Conservation (phyloP, 2,329 filamentous ascomycete species). For the Massarina eburnea region DNA sequence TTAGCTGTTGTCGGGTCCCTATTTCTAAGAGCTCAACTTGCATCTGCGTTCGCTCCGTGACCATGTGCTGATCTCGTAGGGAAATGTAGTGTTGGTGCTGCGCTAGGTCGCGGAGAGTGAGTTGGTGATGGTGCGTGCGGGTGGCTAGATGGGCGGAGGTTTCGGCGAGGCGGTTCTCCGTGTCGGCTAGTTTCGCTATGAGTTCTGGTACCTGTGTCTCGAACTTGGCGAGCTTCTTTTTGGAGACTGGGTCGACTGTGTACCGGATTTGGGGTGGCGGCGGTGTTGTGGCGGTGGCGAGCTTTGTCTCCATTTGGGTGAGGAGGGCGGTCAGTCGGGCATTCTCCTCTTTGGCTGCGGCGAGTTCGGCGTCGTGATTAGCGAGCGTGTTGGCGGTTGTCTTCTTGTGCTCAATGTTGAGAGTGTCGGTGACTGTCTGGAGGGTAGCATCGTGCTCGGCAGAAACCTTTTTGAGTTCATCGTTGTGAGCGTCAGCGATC, state of each 20-base stretch:
- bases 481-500: not conserved
- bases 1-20: not conserved
- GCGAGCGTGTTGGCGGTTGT: too few species aligned
- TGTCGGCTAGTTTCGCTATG: not conserved
- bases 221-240: not conserved
- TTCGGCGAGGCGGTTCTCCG: not conserved
- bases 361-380: too few species aligned
- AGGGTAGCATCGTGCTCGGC: too few species aligned
- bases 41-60: not conserved
- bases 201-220: not conserved
- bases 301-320: not conserved
- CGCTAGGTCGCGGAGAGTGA: not conserved
- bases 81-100: not conserved
- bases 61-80: not conserved
- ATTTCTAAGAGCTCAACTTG: not conserved
- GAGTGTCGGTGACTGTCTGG: too few species aligned
- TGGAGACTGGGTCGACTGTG: not conserved
- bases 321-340: not conserved
- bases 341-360: not conserved
- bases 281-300: not conserved
- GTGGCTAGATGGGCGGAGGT: not conserved
- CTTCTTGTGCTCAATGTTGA: too few species aligned
- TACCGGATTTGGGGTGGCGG: not conserved
- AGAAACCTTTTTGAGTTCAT: not conserved
- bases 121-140: not conserved